These are phyloP conservation scores for Neurospora sp. DNA, from an alignment of 2,329 filamentous ascomycete species.

Conservation along the genomic window DNA sequence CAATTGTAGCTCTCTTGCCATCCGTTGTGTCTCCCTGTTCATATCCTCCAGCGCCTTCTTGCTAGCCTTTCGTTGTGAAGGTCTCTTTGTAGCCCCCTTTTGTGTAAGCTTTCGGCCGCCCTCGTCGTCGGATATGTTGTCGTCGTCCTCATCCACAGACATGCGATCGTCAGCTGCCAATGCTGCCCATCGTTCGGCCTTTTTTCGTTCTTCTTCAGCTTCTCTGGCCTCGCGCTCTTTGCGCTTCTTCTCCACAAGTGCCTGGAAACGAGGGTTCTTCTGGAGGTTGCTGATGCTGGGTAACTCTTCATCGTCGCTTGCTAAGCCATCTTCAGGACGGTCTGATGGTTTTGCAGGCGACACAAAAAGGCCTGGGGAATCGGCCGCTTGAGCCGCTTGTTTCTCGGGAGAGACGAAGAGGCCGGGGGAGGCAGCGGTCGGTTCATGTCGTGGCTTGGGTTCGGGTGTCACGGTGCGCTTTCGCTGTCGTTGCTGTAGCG, in stretches of 20 bases:
- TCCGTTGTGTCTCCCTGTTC: constrained; percentile 84
- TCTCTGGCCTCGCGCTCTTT: constrained; percentile 65
- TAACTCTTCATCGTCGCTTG: constrained; percentile 36
- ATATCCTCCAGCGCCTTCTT: constrained; percentile 95
- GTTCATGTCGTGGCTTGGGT: constrained; percentile 15
- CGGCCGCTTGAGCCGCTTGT: constrained; percentile 17
- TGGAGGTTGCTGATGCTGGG: constrained; percentile 36
- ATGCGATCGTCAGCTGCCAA: constrained; percentile 30
- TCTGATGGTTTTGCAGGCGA: constrained; percentile 19
- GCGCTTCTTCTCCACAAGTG: constrained; percentile 63
- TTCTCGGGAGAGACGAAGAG: constrained; percentile 13
- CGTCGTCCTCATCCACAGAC: constrained; percentile 32
- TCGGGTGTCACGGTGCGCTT: constrained; percentile 26
- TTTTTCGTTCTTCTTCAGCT: constrained; percentile 42
- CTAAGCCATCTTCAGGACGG: constrained; percentile 21
- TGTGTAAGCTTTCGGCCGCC: constrained; percentile 59
- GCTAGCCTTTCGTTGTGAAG: constrained; percentile 74
- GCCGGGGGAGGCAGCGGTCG: constrained; percentile 14
- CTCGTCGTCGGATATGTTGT: constrained; percentile 51
- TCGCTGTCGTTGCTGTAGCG: constrained; percentile 25
- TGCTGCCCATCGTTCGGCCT: constrained; percentile 32
- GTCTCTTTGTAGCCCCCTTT: constrained; percentile 34
- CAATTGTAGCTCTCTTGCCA: constrained; percentile 83
- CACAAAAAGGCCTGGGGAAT: constrained; percentile 16
- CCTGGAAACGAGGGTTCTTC: constrained; percentile 48